phyloP scores from a whole-genome alignment of 1,284 basidiomycete species.

The Athelia psychrophila region DNA sequence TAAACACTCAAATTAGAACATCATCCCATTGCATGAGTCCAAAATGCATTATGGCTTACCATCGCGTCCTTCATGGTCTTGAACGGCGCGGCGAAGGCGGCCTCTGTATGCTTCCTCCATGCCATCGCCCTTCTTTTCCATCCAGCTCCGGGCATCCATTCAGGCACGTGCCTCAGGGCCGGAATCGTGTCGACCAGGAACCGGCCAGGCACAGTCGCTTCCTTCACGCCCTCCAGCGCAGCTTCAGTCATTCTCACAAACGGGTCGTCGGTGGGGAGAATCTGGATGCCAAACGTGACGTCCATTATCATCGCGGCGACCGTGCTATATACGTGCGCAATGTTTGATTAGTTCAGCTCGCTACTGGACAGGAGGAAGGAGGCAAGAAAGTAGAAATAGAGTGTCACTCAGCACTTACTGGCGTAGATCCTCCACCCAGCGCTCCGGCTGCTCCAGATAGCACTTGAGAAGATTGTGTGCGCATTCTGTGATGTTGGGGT shows the following conservation, averaged over 20 bases:
- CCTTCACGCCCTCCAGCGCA: constrained; percentile 6
- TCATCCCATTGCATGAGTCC: no score
- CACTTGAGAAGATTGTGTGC: constrained; percentile 17
- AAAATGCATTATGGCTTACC: no score
- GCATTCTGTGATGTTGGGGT: constrained; percentile 14
- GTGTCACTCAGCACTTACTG: constrained; percentile 15
- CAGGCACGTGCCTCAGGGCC: constrained; percentile 23
- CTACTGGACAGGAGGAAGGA: no score
- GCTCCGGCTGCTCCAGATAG: constrained; percentile 22
- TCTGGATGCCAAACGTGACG: constrained; percentile 9
- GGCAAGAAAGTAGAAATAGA: background rate
- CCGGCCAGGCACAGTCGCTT: constrained; percentile 16
- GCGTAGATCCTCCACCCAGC: constrained; percentile 20
- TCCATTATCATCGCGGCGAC: constrained; percentile 11
- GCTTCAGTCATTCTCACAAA: constrained; percentile 27
- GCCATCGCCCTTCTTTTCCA: constrained; percentile 27
- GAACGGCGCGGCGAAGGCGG: background rate
- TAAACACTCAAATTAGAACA: no score
- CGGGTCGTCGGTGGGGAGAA: constrained; percentile 23
- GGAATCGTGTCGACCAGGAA: constrained; percentile 14
- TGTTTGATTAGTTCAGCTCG: no score
- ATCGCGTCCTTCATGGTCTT: background rate
- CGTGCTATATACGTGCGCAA: constrained; percentile 16
- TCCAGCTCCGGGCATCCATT: constrained; percentile 34
- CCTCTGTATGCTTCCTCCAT: constrained; percentile 15